A percentile compares a stretch with the other conserved stretches of the same genome.
These are phyloP conservation scores for Suhomyces chickasaworum DNA, from an alignment of 1,139 yeast species.

Conservation along the genomic window DNA sequence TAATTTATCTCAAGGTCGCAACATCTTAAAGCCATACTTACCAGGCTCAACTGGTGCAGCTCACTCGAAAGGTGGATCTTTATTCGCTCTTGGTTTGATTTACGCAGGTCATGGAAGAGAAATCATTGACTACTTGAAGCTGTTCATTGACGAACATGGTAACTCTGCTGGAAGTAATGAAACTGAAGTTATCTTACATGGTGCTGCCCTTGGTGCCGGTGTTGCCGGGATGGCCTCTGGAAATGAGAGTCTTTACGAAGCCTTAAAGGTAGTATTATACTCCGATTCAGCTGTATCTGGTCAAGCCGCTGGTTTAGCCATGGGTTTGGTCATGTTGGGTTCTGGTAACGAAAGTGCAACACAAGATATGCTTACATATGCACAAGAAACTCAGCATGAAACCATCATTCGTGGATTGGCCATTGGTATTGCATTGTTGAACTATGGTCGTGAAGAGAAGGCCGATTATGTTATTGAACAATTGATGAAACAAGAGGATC, in stretches of 20 bases:
- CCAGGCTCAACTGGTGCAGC: conserved; percentile 81
- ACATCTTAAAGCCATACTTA: conserved; percentile 84
- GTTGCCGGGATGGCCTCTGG: conserved; percentile 96
- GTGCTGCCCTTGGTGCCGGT: conserved; percentile 95
- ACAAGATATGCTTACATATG: conserved; percentile 85
- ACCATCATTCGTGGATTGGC: conserved; percentile 91
- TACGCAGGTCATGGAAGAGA: conserved; percentile 97
- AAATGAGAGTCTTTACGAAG: conserved; percentile 73
- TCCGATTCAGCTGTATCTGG: conserved; percentile 94
- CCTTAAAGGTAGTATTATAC: conserved; percentile 79
- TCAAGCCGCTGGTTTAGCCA: conserved; percentile 94
- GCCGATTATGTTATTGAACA: conserved; percentile 74
- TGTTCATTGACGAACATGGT: conserved; percentile 69
- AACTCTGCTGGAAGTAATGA: conserved; percentile 70
- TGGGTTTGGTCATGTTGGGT: conserved; percentile 96
- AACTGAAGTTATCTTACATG: conserved; percentile 86
- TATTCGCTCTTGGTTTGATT: conserved; percentile 89
- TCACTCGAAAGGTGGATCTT: conserved; percentile 94
- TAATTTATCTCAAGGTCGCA: conserved; percentile 86
- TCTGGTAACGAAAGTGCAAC: conserved; percentile 77
- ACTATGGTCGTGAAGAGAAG: conserved; percentile 81
- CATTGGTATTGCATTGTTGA: conserved; percentile 82
- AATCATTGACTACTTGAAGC: conserved; percentile 76
- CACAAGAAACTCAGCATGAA: conserved; percentile 95
- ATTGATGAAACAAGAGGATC: conserved; percentile 72